Base-by-base conservation (phyloP, 1,284 basidiomycete species). In the Farysia itapuensis region DNA sequence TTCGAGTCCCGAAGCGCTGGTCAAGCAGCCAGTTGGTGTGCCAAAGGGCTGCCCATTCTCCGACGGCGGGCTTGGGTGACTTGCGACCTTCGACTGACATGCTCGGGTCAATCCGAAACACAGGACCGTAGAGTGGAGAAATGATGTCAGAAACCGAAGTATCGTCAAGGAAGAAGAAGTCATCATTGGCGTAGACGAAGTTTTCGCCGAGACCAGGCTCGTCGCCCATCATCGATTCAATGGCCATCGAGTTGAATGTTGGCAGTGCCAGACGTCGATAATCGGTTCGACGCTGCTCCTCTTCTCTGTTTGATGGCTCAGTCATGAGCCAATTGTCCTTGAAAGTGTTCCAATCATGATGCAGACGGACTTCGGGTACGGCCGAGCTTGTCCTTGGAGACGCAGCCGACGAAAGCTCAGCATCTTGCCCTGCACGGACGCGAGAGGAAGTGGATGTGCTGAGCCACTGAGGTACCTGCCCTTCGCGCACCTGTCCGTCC, bases 201-300 rank as follows among this genome's bases (percentile, higher is more conserved):
- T 24, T 49, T 9, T 70, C 67, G 9, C 36, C 32, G 8, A 65
- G 46, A 3, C 45, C 56, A 14, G 51, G 41, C 31, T 57, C 36
- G 23, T 54, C 40, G 22, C 51, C 66, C 7, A 71, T 39, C 57
- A 64, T 59, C 13, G 53, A 16, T 35, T 71, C 68, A 25, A 64
- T 35, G 5, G 59, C 58, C 50, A 68, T 68, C 30, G 50, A 59
- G 37, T 68, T 71, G 59, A 68, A 71, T 0, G 58, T 71, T 1
- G 65, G 68, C 47, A 71, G 30, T 15, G 51, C 52, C 11, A 44
- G 36, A n/a, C 39, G 50, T 24, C 50, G 49, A 30, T 58, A 67
- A 11, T 47, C 25, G 28, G 40, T 33, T n/a, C 45, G 36, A 4
- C 33, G 33, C 35, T 39, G 19, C 16, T 26, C 34, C 18, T 52